Conservation (phyloP, 306 rosid genomes). For the Myrica gale region DNA sequence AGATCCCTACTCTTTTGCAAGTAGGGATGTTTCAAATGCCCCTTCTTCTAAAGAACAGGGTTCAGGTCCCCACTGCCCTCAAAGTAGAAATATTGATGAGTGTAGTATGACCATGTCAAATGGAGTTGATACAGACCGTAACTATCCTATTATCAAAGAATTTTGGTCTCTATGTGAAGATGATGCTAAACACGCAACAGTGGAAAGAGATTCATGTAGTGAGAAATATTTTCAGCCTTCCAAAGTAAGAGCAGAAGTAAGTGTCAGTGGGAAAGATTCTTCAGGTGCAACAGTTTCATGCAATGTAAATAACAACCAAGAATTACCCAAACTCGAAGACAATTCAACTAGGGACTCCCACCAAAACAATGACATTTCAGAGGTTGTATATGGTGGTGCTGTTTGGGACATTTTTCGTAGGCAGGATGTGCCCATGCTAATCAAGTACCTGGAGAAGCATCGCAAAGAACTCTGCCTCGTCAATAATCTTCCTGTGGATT, state of each 20-base stretch:
- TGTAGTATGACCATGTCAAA: too few species aligned
- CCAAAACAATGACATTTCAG: conserved; percentile 31
- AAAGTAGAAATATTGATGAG: too few species aligned
- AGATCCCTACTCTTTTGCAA: conserved; percentile 1
- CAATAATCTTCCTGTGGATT: conserved; percentile 47
- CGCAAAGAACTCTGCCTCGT: conserved; percentile 54
- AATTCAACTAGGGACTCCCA: conserved; percentile 6
- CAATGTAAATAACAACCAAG: conserved; percentile 17
- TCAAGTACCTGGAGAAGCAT: conserved; percentile 50
- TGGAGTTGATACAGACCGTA: too few species aligned
- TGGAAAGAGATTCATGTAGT: conserved; percentile 22
- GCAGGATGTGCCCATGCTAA: conserved; percentile 59
- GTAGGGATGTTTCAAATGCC: background rate
- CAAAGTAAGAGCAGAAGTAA: conserved; percentile 27
- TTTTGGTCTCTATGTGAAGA: conserved; percentile 12
- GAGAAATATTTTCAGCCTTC: conserved; percentile 27
- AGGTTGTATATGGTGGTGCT: conserved; percentile 49
- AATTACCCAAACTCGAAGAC: conserved; percentile 24
- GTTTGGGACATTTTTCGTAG: conserved; percentile 74
- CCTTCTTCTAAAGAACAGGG: conserved; percentile 3
- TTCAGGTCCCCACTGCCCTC: background rate
- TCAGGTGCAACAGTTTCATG: conserved; percentile 28
- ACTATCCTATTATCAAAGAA: conserved; percentile 1
- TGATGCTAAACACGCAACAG: conserved; percentile 12
- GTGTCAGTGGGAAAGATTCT: conserved; percentile 19